Conservation (phyloP, 192 early-diverging fungal genomes). For the Podila horticola region DNA sequence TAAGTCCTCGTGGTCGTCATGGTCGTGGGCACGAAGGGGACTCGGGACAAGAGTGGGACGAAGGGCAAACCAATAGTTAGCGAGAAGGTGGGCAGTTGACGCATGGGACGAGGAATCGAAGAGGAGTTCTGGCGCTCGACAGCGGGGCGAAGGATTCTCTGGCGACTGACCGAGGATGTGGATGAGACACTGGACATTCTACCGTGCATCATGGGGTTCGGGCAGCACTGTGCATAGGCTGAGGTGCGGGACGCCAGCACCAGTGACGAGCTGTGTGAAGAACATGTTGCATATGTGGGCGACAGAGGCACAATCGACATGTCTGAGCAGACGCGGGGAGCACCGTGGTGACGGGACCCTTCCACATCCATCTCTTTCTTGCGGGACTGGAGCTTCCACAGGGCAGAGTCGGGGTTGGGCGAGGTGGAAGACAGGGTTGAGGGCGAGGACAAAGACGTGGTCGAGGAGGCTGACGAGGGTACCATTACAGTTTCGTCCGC, state of each 20-base stretch:
- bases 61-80: neutral
- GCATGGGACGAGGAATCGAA: neutral
- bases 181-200: conserved; percentile 2
- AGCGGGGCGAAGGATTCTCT: neutral
- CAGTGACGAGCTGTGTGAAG: neutral
- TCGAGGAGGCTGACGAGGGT: neutral
- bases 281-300: neutral
- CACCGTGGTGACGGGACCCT: neutral
- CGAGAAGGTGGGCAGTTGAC: neutral
- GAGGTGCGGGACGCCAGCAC: neutral
- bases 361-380: neutral
- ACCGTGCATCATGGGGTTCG: neutral
- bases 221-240: conserved; percentile 1
- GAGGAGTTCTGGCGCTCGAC: neutral
- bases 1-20: neutral
- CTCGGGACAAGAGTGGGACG: neutral
- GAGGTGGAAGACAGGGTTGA: neutral
- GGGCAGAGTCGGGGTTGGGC: neutral
- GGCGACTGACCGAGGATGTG: neutral
- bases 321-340: neutral
- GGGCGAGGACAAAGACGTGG: neutral
- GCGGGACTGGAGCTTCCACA: neutral
- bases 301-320: neutral
- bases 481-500: neutral
- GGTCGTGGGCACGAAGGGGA: neutral